phyloP scores from a whole-genome alignment of 495 filamentous ascomycete genomes.

The Tetracladium setigerum region DNA sequence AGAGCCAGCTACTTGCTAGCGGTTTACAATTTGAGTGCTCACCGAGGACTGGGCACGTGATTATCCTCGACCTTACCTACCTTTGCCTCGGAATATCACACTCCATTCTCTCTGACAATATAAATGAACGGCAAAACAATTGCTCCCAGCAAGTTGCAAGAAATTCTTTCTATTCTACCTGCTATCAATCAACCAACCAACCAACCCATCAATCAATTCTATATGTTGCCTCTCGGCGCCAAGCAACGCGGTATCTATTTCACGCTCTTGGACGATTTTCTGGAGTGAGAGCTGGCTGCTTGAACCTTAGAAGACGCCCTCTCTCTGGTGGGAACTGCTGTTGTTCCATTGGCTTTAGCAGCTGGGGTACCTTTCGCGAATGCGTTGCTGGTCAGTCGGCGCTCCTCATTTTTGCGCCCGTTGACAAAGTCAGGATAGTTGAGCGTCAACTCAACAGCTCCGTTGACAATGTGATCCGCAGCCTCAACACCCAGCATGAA shows the following conservation, averaged over 20 bases:
- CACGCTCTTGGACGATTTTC: conserved; percentile 27
- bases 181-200: too few species aligned
- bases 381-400: conserved; percentile 50
- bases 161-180: too few species aligned
- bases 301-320: conserved; percentile 26
- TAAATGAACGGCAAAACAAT: too few species aligned
- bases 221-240: too few species aligned
- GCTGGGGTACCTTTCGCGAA: conserved; percentile 18
- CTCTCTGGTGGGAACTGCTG: conserved; percentile 29
- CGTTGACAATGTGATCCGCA: conserved; percentile 90
- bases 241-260: conserved; percentile 8
- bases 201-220: too few species aligned
- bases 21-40: too few species aligned
- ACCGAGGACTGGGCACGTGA: too few species aligned
- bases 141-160: too few species aligned
- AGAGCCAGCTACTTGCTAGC: too few species aligned
- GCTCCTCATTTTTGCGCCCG: conserved; percentile 76
- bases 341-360: conserved; percentile 21
- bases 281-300: conserved; percentile 20
- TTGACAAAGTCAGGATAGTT: conserved; percentile 99
- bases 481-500: conserved; percentile 99
- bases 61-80: too few species aligned
- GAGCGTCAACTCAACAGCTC: conserved; percentile 89
- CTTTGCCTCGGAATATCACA: too few species aligned
- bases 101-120: too few species aligned